Conservation (phyloP, 2,329 filamentous ascomycete genomes). For the Colletotrichum cereale region DNA sequence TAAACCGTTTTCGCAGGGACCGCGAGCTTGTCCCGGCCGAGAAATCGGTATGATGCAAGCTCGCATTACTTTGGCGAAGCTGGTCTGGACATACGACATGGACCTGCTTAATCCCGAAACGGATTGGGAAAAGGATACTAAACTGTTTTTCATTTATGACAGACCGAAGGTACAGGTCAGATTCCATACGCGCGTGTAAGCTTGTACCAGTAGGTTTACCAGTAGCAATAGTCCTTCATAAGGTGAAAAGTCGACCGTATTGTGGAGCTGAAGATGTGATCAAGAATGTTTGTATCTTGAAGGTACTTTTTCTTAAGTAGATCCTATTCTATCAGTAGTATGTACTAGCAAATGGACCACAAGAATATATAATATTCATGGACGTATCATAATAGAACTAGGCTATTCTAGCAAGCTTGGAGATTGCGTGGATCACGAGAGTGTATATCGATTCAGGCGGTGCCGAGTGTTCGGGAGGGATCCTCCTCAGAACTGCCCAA, state of each 20-base stretch:
- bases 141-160: background rate
- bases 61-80: background rate
- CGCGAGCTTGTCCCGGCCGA: background rate
- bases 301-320: too few species aligned
- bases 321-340: too few species aligned
- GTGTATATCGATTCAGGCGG: too few species aligned
- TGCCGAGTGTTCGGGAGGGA: too few species aligned
- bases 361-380: too few species aligned
- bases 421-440: too few species aligned
- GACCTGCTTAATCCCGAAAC: background rate
- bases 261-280: background rate
- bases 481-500: too few species aligned
- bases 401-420: too few species aligned
- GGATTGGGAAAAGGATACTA: background rate
- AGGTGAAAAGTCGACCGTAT: background rate
- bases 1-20: background rate
- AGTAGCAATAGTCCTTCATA: background rate
- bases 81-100: background rate
- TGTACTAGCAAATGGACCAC: background rate
- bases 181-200: background rate
- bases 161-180: background rate
- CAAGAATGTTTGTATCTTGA: too few species aligned
- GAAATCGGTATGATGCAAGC: background rate
- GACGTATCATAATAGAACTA: too few species aligned
- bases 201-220: background rate